Evolutionary conservation across 306 rosid species (phyloP), one percentile per base, ranked within the genome.

Genomic region (Fragaria iinumae): DNA sequence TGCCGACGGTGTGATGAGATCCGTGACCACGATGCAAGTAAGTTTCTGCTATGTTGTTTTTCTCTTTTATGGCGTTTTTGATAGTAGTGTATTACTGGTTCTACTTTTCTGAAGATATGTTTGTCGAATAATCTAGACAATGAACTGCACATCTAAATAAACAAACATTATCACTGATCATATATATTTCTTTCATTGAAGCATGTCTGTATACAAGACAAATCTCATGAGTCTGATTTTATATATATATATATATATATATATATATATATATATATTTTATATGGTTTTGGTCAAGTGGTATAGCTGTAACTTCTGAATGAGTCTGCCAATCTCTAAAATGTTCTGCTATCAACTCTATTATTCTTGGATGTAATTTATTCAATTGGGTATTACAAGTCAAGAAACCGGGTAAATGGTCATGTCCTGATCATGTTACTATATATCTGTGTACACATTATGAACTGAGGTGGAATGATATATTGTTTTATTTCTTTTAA

Each of bases 21-120:
- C 96, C 6, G 96, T 87, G 82, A 88, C 92, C 59, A 84, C 97
- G 17, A 92, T 92, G 96, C 79, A 88, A 88, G 97, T 92, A 90
- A 71, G 92, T 80, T 74, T 82, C 44, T 56, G 80, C 45, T 62
- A 11, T 27, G 23, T 18, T 8, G 38, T 56, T 11, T 20, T 53
- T 53, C 23, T 25, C 27, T 25, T 38, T 60, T 11, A n/a, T 57
- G 36, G 36, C 21, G 7, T 55, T 70, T 17, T 59, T 38, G 57
- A 14, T 44, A 11, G 50, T 44, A 3, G 57, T 44, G 27, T 36
- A 53, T 55, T 36, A 38, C 50, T n/a, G 45, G 49, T 34, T n/a
- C 21, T 55, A 21, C 36, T 13, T 73, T 73, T 4, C 12, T 59
- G 74, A 55, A n/a, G 52, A 71, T n/a, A 8, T 55, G 62, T n/a